These are phyloP conservation scores for Penicillium sp. DNA, from an alignment of 2,329 filamentous ascomycete species.

Conservation along the genomic window DNA sequence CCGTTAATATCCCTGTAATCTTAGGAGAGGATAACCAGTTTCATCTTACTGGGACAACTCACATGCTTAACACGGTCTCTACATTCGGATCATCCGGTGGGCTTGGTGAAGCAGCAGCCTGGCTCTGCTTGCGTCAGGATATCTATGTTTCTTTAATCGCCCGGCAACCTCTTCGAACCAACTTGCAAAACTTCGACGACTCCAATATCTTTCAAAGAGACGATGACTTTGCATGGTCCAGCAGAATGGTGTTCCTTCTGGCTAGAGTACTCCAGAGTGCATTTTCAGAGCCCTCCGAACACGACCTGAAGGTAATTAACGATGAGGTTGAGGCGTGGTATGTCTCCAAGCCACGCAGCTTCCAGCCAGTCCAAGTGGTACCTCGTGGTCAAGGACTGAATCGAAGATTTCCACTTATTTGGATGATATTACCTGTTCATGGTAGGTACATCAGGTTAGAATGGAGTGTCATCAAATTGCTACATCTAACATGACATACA, in stretches of 20 bases:
- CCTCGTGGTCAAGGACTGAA: constrained; percentile 18
- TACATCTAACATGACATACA: constrained; percentile 1
- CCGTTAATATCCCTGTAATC: not conserved
- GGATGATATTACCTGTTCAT: constrained; percentile 35
- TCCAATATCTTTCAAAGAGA: constrained; percentile 33
- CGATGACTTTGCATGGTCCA: constrained; percentile 40
- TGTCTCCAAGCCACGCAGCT: constrained; percentile 21
- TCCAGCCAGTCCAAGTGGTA: constrained; percentile 27
- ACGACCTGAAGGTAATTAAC: not conserved
- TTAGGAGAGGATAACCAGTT: constrained; percentile 33
- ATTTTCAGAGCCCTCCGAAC: constrained; percentile 8
- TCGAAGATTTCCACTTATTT: constrained; percentile 30
- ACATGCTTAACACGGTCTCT: constrained; percentile 38
- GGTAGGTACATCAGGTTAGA: constrained; percentile 6
- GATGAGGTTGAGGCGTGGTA: constrained; percentile 25
- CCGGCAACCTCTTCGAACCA: constrained; percentile 34
- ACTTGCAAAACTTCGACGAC: constrained; percentile 34
- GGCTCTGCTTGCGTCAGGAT: constrained; percentile 41
- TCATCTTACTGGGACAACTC: constrained; percentile 37
- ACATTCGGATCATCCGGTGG: constrained; percentile 40
- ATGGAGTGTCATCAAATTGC: not conserved
- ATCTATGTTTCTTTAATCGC: constrained; percentile 38
- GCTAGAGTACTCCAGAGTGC: constrained; percentile 30
- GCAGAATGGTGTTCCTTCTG: constrained; percentile 36
- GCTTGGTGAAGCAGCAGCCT: constrained; percentile 40